Percentiles rank a stretch among this genome's conserved stretches.
Evolutionary conservation across 371 early-diverging fungal species (phyloP).

Genomic region (Fennellomyces sp.): DNA sequence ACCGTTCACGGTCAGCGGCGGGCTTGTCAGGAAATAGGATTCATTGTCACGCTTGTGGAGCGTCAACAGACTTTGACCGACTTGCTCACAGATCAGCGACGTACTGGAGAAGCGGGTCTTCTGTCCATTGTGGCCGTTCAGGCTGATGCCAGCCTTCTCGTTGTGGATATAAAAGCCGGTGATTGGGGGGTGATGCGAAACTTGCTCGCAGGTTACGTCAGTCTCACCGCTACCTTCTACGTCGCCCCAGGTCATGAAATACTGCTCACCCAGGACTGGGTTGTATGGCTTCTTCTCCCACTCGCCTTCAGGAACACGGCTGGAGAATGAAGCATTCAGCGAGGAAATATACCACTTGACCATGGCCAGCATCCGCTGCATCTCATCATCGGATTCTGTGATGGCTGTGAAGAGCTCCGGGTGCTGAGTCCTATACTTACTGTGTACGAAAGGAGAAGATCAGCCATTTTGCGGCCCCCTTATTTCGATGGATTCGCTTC

Average conservation of each 20-base stretch:
- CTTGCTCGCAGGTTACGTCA: slow-evolving; percentile 70
- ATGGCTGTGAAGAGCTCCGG: slow-evolving; percentile 74
- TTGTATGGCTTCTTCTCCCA: slow-evolving; percentile 87
- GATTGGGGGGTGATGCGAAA: slow-evolving; percentile 81
- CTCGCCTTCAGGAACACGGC: slow-evolving; percentile 52
- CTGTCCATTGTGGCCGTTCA: slow-evolving; percentile 74
- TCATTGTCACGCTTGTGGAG: slow-evolving; percentile 33
- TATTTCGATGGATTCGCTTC: not conserved
- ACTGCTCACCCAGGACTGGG: slow-evolving; percentile 84
- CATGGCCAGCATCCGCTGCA: slow-evolving; percentile 69
- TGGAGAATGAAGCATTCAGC: slow-evolving; percentile 69
- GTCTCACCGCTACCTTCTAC: slow-evolving; percentile 70
- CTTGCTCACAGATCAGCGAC: slow-evolving; percentile 48
- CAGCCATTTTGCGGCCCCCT: not conserved
- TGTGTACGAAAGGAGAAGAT: slow-evolving; percentile 23
- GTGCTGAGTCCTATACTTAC: slow-evolving; percentile 75
- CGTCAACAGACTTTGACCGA: slow-evolving; percentile 38
- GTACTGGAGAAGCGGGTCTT: slow-evolving; percentile 51
- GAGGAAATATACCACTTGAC: slow-evolving; percentile 81
- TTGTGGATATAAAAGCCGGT: slow-evolving; percentile 70
- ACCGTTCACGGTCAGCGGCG: slow-evolving; percentile 50
- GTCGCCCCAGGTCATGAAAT: slow-evolving; percentile 68
- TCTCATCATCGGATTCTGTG: slow-evolving; percentile 57
- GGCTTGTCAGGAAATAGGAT: slow-evolving; percentile 39
- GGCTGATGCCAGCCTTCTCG: slow-evolving; percentile 61